Percentiles rank a stretch among this genome's conserved stretches.
These are phyloP conservation scores for Rhynchospora tenuis DNA, from an alignment of 176 grass and related monocot genomes.

Conservation along the genomic window DNA sequence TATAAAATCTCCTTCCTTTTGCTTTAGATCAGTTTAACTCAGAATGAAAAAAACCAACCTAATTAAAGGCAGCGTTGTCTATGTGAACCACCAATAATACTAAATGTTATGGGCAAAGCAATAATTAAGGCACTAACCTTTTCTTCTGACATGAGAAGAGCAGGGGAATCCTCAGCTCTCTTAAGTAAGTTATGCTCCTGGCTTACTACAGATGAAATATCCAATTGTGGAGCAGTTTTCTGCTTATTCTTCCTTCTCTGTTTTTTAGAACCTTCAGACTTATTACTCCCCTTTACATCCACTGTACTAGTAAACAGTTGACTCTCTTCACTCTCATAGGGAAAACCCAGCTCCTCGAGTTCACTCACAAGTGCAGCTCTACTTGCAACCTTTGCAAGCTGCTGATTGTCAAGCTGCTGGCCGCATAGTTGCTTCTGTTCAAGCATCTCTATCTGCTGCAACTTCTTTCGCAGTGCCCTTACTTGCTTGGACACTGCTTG, in stretches of 20 bases:
- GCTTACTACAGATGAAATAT: conserved; percentile 37
- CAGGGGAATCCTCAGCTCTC: conserved; percentile 35
- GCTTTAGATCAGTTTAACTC: not conserved
- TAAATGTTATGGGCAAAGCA: not conserved
- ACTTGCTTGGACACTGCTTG: conserved; percentile 77
- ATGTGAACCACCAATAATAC: not conserved
- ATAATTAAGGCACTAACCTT: conserved; percentile 46
- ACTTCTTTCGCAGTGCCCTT: conserved; percentile 79
- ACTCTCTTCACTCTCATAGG: conserved; percentile 37
- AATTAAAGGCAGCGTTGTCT: not conserved
- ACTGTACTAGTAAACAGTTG: conserved; percentile 20
- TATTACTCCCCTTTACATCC: conserved; percentile 49
- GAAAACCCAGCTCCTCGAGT: conserved; percentile 72
- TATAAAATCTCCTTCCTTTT: not conserved
- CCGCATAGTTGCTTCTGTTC: conserved; percentile 67
- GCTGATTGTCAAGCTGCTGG: conserved; percentile 77
- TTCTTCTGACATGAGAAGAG: conserved; percentile 31
- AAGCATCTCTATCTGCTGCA: conserved; percentile 98
- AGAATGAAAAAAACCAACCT: not conserved
- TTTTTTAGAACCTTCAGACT: conserved; percentile 71
- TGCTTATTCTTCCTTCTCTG: conserved; percentile 70
- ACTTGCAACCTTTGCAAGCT: conserved; percentile 74
- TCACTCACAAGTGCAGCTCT: conserved; percentile 58
- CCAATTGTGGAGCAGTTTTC: conserved; percentile 34
- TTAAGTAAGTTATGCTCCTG: conserved; percentile 31